phyloP scores from a whole-genome alignment of 2,329 filamentous ascomycete genomes.

The Claviceps africana region DNA sequence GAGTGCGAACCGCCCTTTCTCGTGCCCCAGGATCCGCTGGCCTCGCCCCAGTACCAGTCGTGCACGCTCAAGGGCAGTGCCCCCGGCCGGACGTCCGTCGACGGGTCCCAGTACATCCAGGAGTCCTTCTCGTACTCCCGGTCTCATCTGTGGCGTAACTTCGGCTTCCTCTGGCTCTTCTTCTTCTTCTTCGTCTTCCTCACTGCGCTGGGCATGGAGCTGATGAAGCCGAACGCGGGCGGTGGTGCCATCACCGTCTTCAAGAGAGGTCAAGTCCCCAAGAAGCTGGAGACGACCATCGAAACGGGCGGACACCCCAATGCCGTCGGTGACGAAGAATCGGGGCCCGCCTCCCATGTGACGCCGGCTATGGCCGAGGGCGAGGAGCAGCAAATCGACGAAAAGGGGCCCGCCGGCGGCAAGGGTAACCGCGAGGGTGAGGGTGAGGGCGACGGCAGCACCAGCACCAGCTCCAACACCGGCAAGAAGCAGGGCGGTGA shows the following conservation, averaged over 20 bases:
- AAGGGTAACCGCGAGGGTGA: constrained; percentile 17
- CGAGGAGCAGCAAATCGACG: constrained; percentile 3
- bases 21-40: constrained; percentile 31
- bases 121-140: constrained; percentile 39
- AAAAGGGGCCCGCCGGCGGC: not conserved
- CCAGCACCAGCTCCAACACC: not conserved
- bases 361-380: constrained; percentile 44
- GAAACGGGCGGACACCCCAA: constrained; percentile 31
- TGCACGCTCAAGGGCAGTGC: constrained; percentile 38
- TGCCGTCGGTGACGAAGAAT: constrained; percentile 37
- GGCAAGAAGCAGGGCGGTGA: constrained; percentile 5
- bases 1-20: constrained; percentile 43
- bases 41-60: constrained; percentile 28
- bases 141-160: constrained; percentile 58
- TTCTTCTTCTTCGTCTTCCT: constrained; percentile 59
- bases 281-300: constrained; percentile 41
- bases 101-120: constrained; percentile 42
- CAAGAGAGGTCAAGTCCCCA: constrained; percentile 50
- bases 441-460: constrained; percentile 4
- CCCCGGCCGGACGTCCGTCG: constrained; percentile 29
- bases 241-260: constrained; percentile 46
- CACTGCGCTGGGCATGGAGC: constrained; percentile 56
- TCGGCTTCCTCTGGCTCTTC: constrained; percentile 64
- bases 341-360: constrained; percentile 26
- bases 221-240: constrained; percentile 45